These are phyloP conservation scores for Agaricus sinodeliciosus DNA, from an alignment of 768 basidiomycete species.

Conservation along the genomic window DNA sequence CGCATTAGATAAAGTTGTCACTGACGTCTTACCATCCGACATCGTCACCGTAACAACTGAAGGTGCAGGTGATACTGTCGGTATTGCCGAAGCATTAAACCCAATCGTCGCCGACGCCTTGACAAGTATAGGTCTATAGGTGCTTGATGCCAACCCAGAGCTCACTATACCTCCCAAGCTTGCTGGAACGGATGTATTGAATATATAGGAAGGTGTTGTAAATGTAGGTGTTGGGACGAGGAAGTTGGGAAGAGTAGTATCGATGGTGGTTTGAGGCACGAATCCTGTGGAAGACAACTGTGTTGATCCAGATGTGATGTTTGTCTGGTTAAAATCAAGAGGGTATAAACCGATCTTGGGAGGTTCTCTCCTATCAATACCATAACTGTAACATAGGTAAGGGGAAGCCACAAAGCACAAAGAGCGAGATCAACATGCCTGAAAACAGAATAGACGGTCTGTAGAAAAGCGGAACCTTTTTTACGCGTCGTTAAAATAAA, in stretches of 20 bases:
- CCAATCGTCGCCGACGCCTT: conserved; percentile 17
- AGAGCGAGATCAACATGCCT: conserved; percentile 36
- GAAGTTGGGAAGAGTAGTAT: conserved; percentile 69
- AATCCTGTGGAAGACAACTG: background rate
- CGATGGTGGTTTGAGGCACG: conserved; percentile 45
- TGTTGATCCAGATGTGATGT: conserved; percentile 14
- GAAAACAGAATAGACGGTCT: conserved; percentile 74
- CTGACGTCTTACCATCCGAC: conserved; percentile 42
- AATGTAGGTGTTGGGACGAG: conserved; percentile 58
- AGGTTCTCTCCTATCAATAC: conserved; percentile 66
- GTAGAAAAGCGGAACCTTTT: conserved; percentile 57
- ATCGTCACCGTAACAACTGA: conserved; percentile 55
- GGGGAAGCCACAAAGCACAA: background rate
- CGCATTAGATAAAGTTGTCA: conserved; percentile 38
- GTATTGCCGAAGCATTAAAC: conserved; percentile 48
- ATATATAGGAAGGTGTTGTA: conserved; percentile 56
- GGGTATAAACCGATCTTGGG: conserved; percentile 77
- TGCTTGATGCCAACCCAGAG: conserved; percentile 64
- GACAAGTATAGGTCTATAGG: conserved; percentile 57
- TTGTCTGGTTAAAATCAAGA: conserved; percentile 26
- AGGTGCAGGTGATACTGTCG: conserved; percentile 44
- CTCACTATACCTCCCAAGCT: conserved; percentile 47
- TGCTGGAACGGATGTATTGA: conserved; percentile 62
- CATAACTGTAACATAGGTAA: conserved; percentile 44
- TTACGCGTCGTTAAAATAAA: background rate